These are phyloP conservation scores for Camellia lanceoleosa DNA, from an alignment of 148 eudicot genomes.

Conservation along the genomic window DNA sequence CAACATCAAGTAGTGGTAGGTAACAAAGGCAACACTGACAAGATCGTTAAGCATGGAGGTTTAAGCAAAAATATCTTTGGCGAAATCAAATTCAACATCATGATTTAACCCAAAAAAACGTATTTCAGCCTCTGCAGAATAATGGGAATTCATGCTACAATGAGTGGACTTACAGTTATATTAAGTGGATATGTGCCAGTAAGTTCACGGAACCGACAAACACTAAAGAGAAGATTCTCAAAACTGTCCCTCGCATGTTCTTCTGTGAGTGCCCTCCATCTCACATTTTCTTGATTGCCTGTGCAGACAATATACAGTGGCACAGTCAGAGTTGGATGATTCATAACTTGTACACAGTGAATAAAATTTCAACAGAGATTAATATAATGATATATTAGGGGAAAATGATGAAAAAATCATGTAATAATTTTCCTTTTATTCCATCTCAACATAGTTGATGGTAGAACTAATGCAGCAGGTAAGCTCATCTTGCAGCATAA, in stretches of 20 bases:
- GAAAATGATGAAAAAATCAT: not conserved
- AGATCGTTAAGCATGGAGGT: not conserved
- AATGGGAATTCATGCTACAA: not conserved
- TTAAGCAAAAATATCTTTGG: too few species aligned
- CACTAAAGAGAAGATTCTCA: constrained; percentile 92
- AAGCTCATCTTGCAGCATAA: constrained; percentile 3
- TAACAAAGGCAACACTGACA: not conserved
- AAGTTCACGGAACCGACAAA: constrained; percentile 91
- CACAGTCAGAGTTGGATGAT: constrained; percentile 6
- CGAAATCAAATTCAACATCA: not conserved
- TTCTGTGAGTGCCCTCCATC: constrained; percentile 86
- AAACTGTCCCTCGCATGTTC: constrained; percentile 98
- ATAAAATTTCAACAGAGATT: not conserved
- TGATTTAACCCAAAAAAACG: not conserved
- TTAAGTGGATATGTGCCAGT: constrained; percentile 89
- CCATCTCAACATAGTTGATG: not conserved
- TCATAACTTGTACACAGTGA: not conserved
- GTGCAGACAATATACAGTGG: constrained; percentile 12
- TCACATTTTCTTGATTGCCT: constrained; percentile 77
- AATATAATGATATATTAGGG: not conserved
- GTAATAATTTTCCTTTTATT: not conserved
- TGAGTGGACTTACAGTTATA: constrained; percentile 63
- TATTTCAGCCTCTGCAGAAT: not conserved
- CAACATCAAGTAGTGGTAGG: not conserved
- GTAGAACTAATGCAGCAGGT: not conserved